A percentile compares a stretch with the other conserved stretches of the same genome.
These are phyloP conservation scores for Grosmannia penicillata DNA, from an alignment of 2,329 filamentous ascomycete species.

Conservation along the genomic window DNA sequence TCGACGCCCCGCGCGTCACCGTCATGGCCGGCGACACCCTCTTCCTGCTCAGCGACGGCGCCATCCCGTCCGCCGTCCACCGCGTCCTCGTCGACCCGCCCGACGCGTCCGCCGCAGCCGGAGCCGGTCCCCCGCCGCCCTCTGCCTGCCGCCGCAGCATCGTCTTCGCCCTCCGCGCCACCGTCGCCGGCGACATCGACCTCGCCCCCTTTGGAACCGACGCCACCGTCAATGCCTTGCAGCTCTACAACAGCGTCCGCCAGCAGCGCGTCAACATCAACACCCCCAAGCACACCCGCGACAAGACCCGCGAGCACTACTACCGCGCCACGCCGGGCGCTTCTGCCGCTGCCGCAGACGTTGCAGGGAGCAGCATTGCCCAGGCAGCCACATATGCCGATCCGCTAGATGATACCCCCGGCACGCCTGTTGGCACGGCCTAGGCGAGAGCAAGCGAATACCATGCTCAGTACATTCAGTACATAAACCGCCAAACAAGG, in stretches of 20 bases:
- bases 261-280: slow-evolving; percentile 11
- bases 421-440: no score
- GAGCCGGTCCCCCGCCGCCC: not conserved
- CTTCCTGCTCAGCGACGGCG: slow-evolving; percentile 6
- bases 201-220: slow-evolving; percentile 6
- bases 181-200: slow-evolving; percentile 7
- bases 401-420: no score
- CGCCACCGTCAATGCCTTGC: slow-evolving; percentile 4
- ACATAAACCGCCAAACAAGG: no score
- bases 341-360: no score
- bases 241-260: slow-evolving; percentile 9
- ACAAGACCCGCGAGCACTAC: not conserved
- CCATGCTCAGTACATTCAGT: no score
- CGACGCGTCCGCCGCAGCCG: not conserved
- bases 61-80: slow-evolving; percentile 10
- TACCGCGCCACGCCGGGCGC: no score
- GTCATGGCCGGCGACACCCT: slow-evolving; percentile 12
- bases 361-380: no score
- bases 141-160: slow-evolving; percentile 9
- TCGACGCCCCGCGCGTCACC: slow-evolving; percentile 9
- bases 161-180: slow-evolving; percentile 12
- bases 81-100: slow-evolving; percentile 10
- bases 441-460: no score
- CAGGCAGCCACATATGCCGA: no score
- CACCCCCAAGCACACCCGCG: slow-evolving; percentile 4